Conservation (phyloP, 1,139 yeast genomes). For the Arxiozyma slooffiae region DNA sequence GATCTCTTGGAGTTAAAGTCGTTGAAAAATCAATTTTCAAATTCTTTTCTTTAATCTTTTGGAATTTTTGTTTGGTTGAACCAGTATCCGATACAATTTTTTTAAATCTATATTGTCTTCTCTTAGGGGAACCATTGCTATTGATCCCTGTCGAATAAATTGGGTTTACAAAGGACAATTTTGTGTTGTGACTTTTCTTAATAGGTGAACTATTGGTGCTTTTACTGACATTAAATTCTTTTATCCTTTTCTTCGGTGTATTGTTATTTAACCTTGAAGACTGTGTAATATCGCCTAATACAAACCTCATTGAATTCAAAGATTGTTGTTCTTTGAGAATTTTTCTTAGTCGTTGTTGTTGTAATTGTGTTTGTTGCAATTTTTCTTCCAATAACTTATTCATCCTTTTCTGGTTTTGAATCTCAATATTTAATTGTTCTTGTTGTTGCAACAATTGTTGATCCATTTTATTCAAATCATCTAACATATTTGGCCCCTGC, state of each 20-base stretch:
- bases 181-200: slow-evolving; percentile 4
- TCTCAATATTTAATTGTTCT: slow-evolving; percentile 11
- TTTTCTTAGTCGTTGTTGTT: slow-evolving; percentile 12
- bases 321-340: slow-evolving; percentile 6
- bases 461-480: slow-evolving; percentile 2
- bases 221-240: slow-evolving; percentile 4
- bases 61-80: neutral
- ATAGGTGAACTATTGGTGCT: slow-evolving; percentile 4
- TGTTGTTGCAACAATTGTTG: slow-evolving; percentile 11
- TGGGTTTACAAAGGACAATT: slow-evolving; percentile 6
- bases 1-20: slow-evolving; percentile 4
- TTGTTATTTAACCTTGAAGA: slow-evolving; percentile 5
- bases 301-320: neutral
- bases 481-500: neutral
- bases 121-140: slow-evolving; percentile 7
- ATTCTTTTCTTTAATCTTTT: neutral
- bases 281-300: slow-evolving; percentile 4
- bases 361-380: slow-evolving; percentile 11
- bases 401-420: slow-evolving; percentile 13
- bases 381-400: slow-evolving; percentile 11
- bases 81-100: neutral
- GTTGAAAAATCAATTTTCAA: slow-evolving; percentile 4
- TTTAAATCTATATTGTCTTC: slow-evolving; percentile 4
- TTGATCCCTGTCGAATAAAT: neutral
- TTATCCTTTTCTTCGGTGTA: slow-evolving; percentile 16